Percentiles rank a stretch among this genome's conserved stretches.
Conservation (phyloP, 2,329 filamentous ascomycete genomes). For the Verticillium dahliae region DNA sequence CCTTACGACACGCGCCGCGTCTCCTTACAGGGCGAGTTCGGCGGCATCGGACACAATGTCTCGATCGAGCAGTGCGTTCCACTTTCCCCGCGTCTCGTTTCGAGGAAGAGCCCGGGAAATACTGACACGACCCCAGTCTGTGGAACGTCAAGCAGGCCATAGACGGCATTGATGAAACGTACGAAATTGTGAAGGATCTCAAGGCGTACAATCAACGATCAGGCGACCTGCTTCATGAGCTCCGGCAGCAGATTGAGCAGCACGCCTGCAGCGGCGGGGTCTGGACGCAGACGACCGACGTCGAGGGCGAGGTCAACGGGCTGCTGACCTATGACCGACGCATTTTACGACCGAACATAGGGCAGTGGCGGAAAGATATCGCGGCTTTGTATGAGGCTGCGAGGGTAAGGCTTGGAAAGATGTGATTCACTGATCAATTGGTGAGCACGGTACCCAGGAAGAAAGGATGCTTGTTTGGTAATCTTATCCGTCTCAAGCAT, state of each 20-base stretch:
- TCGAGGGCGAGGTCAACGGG: constrained; percentile 69
- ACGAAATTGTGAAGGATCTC: constrained; percentile 55
- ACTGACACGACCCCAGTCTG: constrained; percentile 31
- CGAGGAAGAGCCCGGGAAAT: not conserved
- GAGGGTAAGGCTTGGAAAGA: constrained; percentile 8
- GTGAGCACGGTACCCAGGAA: no score
- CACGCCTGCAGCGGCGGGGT: constrained; percentile 62
- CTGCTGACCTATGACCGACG: constrained; percentile 63
- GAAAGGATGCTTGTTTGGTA: no score
- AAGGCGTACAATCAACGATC: constrained; percentile 62
- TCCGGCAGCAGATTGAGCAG: constrained; percentile 52
- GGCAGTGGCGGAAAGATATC: constrained; percentile 56
- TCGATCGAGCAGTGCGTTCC: constrained; percentile 50
- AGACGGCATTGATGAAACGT: constrained; percentile 56
- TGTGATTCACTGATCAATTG: no score
- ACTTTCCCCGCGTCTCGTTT: not conserved
- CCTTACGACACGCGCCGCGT: constrained; percentile 55
- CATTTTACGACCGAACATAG: constrained; percentile 46
- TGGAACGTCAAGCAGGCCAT: constrained; percentile 59
- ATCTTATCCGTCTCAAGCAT: no score
- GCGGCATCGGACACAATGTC: constrained; percentile 60
- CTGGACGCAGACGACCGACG: constrained; percentile 70
- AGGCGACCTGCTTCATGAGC: constrained; percentile 51
- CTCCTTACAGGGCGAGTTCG: constrained; percentile 65
- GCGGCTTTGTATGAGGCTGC: constrained; percentile 53